A percentile compares a stretch with the other conserved stretches of the same genome.
Evolutionary conservation across 148 eudicot species (phyloP).

Genomic region (Vaccinium darrowii): DNA sequence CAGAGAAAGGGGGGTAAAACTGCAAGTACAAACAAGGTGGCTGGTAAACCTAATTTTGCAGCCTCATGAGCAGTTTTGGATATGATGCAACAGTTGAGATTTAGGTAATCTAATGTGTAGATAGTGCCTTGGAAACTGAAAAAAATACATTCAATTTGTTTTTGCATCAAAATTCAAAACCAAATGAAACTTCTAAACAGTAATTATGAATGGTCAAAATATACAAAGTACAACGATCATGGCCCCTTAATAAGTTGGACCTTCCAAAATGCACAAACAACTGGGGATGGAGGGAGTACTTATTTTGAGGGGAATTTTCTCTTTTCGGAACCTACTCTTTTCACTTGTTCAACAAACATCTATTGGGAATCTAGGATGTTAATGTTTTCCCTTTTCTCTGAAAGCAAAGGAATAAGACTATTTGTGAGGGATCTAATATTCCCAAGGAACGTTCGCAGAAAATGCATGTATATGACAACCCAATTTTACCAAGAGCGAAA

Average conservation of each 20-base stretch:
- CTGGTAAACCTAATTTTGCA: conserved; percentile 11
- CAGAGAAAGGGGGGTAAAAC: not conserved
- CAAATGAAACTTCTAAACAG: not conserved
- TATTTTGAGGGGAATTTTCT: not conserved
- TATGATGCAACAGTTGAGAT: not conserved
- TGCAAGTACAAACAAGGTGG: not conserved
- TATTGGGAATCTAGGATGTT: not conserved
- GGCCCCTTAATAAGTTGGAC: not conserved
- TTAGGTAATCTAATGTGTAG: not conserved
- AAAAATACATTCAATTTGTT: not conserved
- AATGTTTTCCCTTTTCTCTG: not conserved
- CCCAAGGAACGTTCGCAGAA: not conserved
- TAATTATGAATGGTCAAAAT: not conserved
- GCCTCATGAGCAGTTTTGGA: not conserved
- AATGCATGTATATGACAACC: not conserved
- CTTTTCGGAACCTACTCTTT: not conserved
- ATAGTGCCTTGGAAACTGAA: not conserved
- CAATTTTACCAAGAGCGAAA: not conserved
- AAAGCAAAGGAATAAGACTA: conserved; percentile 9
- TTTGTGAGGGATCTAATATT: not conserved
- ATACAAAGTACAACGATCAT: not conserved
- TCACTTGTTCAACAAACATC: conserved; percentile 5
- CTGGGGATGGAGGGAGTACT: not conserved
- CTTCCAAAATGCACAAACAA: not conserved
- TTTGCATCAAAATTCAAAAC: not conserved